Percentiles rank a stretch among this genome's conserved stretches.
These are phyloP conservation scores for Lasiodiplodia hormozganensis DNA, from an alignment of 2,329 filamentous ascomycete genomes.

Conservation along the genomic window DNA sequence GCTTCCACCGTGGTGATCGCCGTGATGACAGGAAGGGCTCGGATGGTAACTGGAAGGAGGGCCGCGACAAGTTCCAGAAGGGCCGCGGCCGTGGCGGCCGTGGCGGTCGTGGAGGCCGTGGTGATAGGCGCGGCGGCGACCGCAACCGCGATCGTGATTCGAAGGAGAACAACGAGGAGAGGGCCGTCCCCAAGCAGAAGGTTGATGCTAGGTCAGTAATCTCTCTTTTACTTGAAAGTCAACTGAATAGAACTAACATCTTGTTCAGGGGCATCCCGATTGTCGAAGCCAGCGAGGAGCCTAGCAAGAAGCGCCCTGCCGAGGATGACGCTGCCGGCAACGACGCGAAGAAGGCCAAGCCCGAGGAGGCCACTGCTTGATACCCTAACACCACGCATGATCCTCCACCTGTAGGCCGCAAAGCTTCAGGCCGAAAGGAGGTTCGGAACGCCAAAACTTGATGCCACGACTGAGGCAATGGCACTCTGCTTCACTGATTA, in stretches of 20 bases:
- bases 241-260: constrained; percentile 14
- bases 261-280: constrained; percentile 43
- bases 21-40: constrained; percentile 36
- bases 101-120: constrained; percentile 30
- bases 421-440: neutral
- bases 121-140: constrained; percentile 34
- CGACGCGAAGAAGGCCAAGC: constrained; percentile 57
- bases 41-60: constrained; percentile 35
- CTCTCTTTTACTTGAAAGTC: constrained; percentile 33
- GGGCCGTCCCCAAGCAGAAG: constrained; percentile 23
- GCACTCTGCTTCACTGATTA: neutral
- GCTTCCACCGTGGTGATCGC: constrained; percentile 31
- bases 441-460: neutral
- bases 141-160: constrained; percentile 29
- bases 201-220: constrained; percentile 21
- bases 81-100: constrained; percentile 30
- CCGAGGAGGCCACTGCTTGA: constrained; percentile 27
- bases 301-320: constrained; percentile 53
- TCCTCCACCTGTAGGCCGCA: neutral
- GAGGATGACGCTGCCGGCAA: constrained; percentile 48
- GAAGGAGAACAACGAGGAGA: constrained; percentile 25
- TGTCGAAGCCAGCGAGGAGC: constrained; percentile 27
- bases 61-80: constrained; percentile 42
- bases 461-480: neutral
- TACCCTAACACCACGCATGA: neutral